A percentile compares a stretch with the other conserved stretches of the same genome.
phyloP scores from a whole-genome alignment of 805 yeast species.

The Candida ulmi region DNA sequence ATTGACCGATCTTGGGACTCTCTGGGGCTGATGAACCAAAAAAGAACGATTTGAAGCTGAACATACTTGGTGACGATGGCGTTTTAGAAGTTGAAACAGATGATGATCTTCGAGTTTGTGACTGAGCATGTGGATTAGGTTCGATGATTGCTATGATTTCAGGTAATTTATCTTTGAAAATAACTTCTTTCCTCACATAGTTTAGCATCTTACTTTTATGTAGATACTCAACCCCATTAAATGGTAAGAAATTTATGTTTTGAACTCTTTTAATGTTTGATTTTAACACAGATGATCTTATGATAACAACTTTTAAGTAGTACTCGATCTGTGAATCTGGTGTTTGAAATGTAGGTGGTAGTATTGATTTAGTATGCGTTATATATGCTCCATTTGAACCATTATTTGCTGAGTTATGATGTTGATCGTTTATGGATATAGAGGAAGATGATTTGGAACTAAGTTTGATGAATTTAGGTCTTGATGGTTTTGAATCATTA shows the following conservation, averaged over 20 bases:
- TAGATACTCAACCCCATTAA: constrained; percentile 7
- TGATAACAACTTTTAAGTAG: constrained; percentile 56
- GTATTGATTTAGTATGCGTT: constrained; percentile 10
- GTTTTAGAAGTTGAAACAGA: too few relatives aligned
- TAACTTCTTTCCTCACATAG: constrained; percentile 39
- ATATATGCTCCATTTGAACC: background rate
- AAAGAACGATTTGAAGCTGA: constrained; percentile 1
- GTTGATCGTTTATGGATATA: background rate
- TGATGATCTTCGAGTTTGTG: too few relatives aligned
- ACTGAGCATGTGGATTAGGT: background rate
- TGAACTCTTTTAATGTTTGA: constrained; percentile 37
- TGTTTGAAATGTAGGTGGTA: constrained; percentile 17
- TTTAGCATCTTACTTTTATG: constrained; percentile 33
- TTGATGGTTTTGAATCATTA: background rate
- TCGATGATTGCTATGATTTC: constrained; percentile 35
- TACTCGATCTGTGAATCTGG: constrained; percentile 23
- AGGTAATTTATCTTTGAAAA: constrained; percentile 35
- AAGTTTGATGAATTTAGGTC: background rate
- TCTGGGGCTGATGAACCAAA: background rate
- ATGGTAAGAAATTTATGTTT: constrained; percentile 10
- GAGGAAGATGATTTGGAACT: background rate
- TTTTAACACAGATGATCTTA: constrained; percentile 44
- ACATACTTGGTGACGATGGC: too few relatives aligned
- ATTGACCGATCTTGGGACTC: background rate
- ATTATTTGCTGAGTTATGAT: too few relatives aligned